These are phyloP conservation scores for Penicillium odoratum DNA, from an alignment of 495 filamentous ascomycete genomes.

Conservation along the genomic window DNA sequence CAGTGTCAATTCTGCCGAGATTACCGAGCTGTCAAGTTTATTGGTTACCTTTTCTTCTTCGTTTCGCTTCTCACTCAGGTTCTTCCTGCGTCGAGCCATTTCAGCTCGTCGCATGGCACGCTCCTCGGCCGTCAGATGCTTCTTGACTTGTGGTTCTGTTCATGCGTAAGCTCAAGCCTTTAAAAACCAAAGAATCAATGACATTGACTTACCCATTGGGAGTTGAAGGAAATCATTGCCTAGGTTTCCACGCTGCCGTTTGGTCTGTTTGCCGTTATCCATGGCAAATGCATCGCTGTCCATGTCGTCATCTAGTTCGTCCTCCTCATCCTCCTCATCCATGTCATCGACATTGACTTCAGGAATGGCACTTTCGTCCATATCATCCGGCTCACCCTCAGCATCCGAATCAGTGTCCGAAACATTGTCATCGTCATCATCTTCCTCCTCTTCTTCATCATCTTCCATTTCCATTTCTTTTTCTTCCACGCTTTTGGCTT, in stretches of 20 bases:
- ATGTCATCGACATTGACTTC: slow-evolving; percentile 40
- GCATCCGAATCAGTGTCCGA: slow-evolving; percentile 52
- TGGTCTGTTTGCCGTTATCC: slow-evolving; percentile 81
- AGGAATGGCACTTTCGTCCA: slow-evolving; percentile 46
- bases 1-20: not conserved
- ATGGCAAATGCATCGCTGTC: slow-evolving; percentile 62
- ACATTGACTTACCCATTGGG: slow-evolving; percentile 64
- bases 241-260: slow-evolving; percentile 75
- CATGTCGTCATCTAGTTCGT: slow-evolving; percentile 60
- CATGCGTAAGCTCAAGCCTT: slow-evolving; percentile 15
- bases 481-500: slow-evolving; percentile 54
- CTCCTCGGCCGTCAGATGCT: slow-evolving; percentile 89
- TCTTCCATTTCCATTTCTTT: slow-evolving; percentile 61
- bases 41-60: slow-evolving; percentile 90
- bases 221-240: slow-evolving; percentile 78
- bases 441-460: slow-evolving; percentile 51
- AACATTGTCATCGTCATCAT: slow-evolving; percentile 47
- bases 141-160: slow-evolving; percentile 89
- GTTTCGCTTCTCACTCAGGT: slow-evolving; percentile 95
- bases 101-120: slow-evolving; percentile 92
- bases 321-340: slow-evolving; percentile 57
- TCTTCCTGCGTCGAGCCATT: slow-evolving; percentile 93
- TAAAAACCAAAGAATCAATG: not conserved
- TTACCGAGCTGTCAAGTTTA: not conserved
- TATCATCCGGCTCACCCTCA: slow-evolving; percentile 51